phyloP scores from a whole-genome alignment of 2,329 filamentous ascomycete genomes.

The Paramyrothecium sp. region DNA sequence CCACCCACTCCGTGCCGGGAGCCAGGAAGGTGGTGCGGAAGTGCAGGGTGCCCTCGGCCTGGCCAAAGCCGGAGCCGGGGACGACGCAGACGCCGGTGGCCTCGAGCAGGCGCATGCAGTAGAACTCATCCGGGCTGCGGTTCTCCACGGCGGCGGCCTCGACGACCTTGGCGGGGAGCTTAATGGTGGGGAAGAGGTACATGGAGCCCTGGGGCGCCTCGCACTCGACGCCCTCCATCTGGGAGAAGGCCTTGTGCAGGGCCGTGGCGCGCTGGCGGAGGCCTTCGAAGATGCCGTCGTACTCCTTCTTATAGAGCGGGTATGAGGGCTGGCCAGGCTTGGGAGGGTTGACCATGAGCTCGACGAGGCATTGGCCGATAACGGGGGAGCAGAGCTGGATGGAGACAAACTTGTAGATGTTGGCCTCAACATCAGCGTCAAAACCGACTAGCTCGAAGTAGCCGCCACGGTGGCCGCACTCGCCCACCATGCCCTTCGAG shows the following conservation, averaged over 20 bases:
- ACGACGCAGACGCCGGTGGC: conserved; percentile 94
- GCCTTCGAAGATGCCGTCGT: conserved; percentile 75
- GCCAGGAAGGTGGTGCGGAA: conserved; percentile 97
- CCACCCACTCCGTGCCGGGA: conserved; percentile 93
- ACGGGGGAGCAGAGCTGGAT: conserved; percentile 97
- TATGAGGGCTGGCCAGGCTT: conserved; percentile 79
- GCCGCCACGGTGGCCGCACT: conserved; percentile 95
- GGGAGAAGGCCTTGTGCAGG: conserved; percentile 82
- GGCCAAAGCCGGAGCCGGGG: conserved; percentile 88
- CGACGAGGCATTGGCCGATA: conserved; percentile 91
- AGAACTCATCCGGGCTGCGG: conserved; percentile 85
- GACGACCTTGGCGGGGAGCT: conserved; percentile 70
- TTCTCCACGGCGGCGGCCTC: conserved; percentile 73
- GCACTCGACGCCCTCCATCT: conserved; percentile 96
- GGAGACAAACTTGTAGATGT: conserved; percentile 98
- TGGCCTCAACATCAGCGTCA: conserved; percentile 76
- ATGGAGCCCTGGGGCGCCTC: conserved; percentile 89
- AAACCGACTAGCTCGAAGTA: conserved; percentile 97
- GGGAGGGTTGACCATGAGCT: conserved; percentile 97
- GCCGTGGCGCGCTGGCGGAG: conserved; percentile 78
- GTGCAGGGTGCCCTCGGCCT: conserved; percentile 87
- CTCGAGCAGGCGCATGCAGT: conserved; percentile 87
- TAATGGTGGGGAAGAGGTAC: conserved; percentile 98
- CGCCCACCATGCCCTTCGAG: conserved; percentile 98
- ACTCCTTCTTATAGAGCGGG: conserved; percentile 81